Conservation (phyloP, 495 filamentous ascomycete species). For the Cercophora newfieldiana region DNA sequence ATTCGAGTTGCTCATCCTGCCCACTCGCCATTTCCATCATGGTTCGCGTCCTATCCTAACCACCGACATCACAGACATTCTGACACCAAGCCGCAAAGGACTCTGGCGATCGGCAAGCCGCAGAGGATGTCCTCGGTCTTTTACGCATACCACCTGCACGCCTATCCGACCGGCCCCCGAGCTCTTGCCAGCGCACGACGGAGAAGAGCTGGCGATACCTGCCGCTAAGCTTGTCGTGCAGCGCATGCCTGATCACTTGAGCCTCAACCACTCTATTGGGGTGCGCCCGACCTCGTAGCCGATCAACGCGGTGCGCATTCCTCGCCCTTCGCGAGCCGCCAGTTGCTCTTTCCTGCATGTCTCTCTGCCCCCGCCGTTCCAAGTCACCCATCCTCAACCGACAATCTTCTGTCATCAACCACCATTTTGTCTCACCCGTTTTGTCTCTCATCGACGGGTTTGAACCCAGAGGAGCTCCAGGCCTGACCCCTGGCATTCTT, state of each 20-base stretch:
- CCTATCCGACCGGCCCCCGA: neutral
- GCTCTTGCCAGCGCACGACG: neutral
- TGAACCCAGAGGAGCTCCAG: neutral
- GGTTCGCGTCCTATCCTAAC: neutral
- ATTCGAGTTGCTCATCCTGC: too few species aligned
- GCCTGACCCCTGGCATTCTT: constrained; percentile 2
- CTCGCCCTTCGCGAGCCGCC: neutral
- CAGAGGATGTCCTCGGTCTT: constrained; percentile 4
- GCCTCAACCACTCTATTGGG: constrained; percentile 20
- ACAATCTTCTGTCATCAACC: neutral
- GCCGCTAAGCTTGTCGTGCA: constrained; percentile 8
- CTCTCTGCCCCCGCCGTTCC: constrained; percentile 1
- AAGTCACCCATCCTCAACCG: neutral
- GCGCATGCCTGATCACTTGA: constrained; percentile 14
- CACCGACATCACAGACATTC: neutral
- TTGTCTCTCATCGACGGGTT: neutral
- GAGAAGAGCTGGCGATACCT: neutral
- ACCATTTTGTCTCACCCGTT: constrained; percentile 1
- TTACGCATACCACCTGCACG: neutral
- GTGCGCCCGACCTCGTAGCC: constrained; percentile 5
- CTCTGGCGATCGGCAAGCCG: neutral
- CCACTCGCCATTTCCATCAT: neutral
- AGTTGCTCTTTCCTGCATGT: constrained; percentile 1
- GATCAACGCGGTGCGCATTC: constrained; percentile 13
- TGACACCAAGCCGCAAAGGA: neutral